Evolutionary conservation across 2,329 filamentous ascomycete species (phyloP).

Genomic region (Xylariaceae sp.): DNA sequence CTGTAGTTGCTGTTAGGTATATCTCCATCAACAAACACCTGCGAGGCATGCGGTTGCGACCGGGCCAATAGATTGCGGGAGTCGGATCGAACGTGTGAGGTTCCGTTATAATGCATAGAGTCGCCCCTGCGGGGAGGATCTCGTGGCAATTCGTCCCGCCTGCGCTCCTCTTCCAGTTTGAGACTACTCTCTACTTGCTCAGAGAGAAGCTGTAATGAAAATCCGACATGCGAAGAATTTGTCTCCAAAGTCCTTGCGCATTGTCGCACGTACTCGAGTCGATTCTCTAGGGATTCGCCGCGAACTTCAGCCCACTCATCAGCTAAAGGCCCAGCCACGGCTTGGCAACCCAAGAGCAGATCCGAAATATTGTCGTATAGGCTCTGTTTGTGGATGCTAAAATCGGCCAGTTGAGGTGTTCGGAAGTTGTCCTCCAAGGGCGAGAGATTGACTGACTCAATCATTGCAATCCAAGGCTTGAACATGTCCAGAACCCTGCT

Average conservation of each 20-base stretch:
- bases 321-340: constrained; percentile 82
- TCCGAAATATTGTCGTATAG: constrained; percentile 92
- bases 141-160: constrained; percentile 45
- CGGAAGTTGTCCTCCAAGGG: constrained; percentile 73
- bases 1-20: constrained; percentile 43
- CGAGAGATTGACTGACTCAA: constrained; percentile 88
- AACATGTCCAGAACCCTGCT: constrained; percentile 82
- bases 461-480: constrained; percentile 80
- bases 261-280: constrained; percentile 73
- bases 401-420: constrained; percentile 81
- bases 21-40: constrained; percentile 64
- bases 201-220: constrained; percentile 79
- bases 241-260: constrained; percentile 78
- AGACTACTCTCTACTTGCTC: constrained; percentile 66
- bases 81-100: constrained; percentile 53
- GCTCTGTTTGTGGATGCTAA: constrained; percentile 85
- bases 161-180: constrained; percentile 41
- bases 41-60: constrained; percentile 49
- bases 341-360: constrained; percentile 80
- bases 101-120: constrained; percentile 50
- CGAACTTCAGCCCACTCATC: constrained; percentile 96
- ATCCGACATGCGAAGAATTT: constrained; percentile 81
- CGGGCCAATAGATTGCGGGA: constrained; percentile 45
- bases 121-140: constrained; percentile 55
- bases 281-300: constrained; percentile 82